Base-by-base conservation (phyloP, 177 flowering plant species). In the Tripterygium wilfordii region DNA sequence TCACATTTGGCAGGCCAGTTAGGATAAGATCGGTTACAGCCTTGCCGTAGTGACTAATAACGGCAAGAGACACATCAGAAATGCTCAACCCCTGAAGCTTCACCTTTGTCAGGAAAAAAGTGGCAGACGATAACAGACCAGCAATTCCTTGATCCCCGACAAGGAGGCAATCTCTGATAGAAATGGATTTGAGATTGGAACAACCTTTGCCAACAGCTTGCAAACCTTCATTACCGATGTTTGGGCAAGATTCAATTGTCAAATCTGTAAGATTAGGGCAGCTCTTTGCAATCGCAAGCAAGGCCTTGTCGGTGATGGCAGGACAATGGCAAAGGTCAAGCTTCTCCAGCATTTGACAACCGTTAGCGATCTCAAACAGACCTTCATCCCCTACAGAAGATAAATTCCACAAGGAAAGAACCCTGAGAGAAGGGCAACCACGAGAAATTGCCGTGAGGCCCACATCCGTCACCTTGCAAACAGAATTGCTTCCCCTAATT, bases 101-200 rank as follows among this genome's bases (percentile, higher is more conserved):
- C 18, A 88, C 68, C 66, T 80, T 92, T 24, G 67, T 45, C 58
- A 92, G 49, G 31, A 36, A 51, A 45, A 26, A 33, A 1, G 85
- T 61, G 10, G 81, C 60, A 0, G 81, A 65, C 14, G 90, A 71
- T 16, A 86, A 52, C 47, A 88, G 60, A 38, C 74, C 52, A 0
- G 76, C 69, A 56, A 92, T 59, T 49, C 96, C 98, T 49, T 80
- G 80, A 68, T 88, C 98, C 21, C 85, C 81, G 42, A 92, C 72
- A 49, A 66, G 74, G 1, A 88, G 75, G 60, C 96, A 92, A 38
- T 79, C 71, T 46, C 75, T 80, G 44, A 92, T 73, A 0, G 85
- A 56, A 19, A 88, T 46, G 8, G 85, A 72, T 55, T 65, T 76
- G 20, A 92, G 70, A 15, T 75, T 83, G 4, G 72, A 57, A 61